Evolutionary conservation across 495 filamentous ascomycete genomes (phyloP).

Genomic region (Paragyromitra xinjiangensis): DNA sequence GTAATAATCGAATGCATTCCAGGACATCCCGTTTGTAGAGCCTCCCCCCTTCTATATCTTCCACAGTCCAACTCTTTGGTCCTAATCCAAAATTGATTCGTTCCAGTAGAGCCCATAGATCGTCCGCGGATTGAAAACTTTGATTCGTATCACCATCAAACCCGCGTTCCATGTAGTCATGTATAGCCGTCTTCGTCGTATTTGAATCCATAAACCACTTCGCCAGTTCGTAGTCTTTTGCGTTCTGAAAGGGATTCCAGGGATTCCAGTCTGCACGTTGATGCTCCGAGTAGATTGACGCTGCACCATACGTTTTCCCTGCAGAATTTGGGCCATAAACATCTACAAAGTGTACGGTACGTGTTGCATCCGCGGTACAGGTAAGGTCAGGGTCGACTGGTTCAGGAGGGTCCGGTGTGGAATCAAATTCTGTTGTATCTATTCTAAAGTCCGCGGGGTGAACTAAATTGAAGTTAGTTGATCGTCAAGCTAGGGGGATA

Average conservation of each 20-base stretch:
- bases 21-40: neutral
- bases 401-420: no score
- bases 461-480: no score
- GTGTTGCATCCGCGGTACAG: neutral
- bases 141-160: neutral
- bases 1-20: neutral
- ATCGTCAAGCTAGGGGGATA: no score
- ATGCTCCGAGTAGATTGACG: neutral
- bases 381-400: neutral
- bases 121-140: neutral
- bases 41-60: neutral
- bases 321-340: neutral
- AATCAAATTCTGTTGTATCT: no score
- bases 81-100: neutral
- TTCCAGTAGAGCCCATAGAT: neutral
- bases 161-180: neutral
- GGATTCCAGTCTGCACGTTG: neutral
- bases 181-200: no score
- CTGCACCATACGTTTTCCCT: neutral
- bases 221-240: neutral
- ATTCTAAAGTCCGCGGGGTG: no score
- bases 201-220: no score
- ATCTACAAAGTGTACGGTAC: neutral
- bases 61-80: neutral
- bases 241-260: neutral